Conservation (phyloP, 148 eudicot species). For the Diospyros lotus region DNA sequence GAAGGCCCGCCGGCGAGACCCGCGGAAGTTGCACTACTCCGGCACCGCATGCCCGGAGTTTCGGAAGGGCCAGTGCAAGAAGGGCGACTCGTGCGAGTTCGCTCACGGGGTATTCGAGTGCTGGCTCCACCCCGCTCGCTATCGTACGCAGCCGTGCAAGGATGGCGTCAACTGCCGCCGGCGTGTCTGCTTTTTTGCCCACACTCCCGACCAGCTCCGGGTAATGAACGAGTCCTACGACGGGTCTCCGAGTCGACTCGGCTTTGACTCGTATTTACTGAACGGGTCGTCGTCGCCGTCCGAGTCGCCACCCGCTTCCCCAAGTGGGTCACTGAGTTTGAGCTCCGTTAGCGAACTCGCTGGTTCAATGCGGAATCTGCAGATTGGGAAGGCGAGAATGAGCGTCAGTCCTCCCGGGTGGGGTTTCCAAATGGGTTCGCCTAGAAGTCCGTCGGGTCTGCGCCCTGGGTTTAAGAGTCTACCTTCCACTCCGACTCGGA, state of each 20-base stretch:
- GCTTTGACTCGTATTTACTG: conserved; percentile 13
- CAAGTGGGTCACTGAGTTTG: conserved; percentile 24
- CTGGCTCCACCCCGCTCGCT: conserved; percentile 84
- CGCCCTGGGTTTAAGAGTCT: conserved; percentile 34
- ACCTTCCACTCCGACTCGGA: conserved; percentile 47
- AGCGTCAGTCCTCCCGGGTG: conserved; percentile 32
- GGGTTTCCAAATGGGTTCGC: conserved; percentile 33
- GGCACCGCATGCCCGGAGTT: conserved; percentile 77
- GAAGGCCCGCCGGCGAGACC: conserved; percentile 71
- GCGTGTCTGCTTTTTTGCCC: conserved; percentile 84
- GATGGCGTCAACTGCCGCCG: conserved; percentile 64
- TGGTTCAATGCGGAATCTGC: conserved; percentile 39
- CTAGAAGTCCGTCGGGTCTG: conserved; percentile 23
- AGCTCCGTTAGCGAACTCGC: conserved; percentile 43
- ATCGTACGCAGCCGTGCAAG: conserved; percentile 82
- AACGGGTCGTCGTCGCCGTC: background rate
- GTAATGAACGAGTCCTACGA: conserved; percentile 19
- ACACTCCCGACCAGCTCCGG: conserved; percentile 58
- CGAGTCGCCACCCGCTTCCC: conserved; percentile 57
- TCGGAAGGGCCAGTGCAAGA: conserved; percentile 54
- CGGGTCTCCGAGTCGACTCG: conserved; percentile 28
- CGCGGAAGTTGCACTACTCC: conserved; percentile 50
- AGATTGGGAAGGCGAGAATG: conserved; percentile 31
- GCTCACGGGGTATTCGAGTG: conserved; percentile 92
- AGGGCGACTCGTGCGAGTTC: conserved; percentile 73